Evolutionary conservation across 306 rosid species (phyloP).

Genomic region (Sechiopsis laciniata): DNA sequence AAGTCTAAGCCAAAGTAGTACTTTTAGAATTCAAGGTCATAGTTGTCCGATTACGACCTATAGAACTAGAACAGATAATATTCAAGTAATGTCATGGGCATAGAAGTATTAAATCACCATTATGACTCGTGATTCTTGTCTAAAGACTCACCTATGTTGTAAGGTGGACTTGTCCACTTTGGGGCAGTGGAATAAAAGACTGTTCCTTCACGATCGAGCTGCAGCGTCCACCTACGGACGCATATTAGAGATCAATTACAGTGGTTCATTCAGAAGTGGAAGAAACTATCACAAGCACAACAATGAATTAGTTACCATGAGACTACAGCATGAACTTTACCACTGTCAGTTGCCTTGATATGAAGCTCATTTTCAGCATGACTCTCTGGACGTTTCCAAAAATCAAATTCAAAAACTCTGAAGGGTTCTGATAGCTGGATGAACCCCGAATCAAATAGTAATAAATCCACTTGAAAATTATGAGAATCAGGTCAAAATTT

Average conservation of each 20-base stretch:
- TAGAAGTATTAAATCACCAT: not conserved
- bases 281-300: constrained; percentile 2
- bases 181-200: constrained; percentile 86
- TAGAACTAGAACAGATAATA: too few relatives aligned
- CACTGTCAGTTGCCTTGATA: constrained; percentile 57
- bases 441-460: constrained; percentile 46
- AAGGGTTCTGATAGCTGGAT: constrained; percentile 97
- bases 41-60: too few relatives aligned
- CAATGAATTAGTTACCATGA: constrained; percentile 58
- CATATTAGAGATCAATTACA: not conserved
- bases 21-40: too few relatives aligned
- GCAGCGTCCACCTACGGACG: constrained; percentile 78
- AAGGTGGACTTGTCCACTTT: constrained; percentile 54
- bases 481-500: constrained; percentile 1
- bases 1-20: not conserved
- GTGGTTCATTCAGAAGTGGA: constrained; percentile 3
- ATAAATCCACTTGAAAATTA: constrained; percentile 27
- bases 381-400: constrained; percentile 97
- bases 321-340: constrained; percentile 68
- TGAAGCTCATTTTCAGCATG: constrained; percentile 47
- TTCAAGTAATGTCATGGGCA: not conserved
- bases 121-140: not conserved
- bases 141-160: constrained; percentile 36
- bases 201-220: constrained; percentile 81
- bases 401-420: constrained; percentile 95